Base-by-base conservation (phyloP, 2,329 filamentous ascomycete genomes). In the Chaetomium olivaceum region DNA sequence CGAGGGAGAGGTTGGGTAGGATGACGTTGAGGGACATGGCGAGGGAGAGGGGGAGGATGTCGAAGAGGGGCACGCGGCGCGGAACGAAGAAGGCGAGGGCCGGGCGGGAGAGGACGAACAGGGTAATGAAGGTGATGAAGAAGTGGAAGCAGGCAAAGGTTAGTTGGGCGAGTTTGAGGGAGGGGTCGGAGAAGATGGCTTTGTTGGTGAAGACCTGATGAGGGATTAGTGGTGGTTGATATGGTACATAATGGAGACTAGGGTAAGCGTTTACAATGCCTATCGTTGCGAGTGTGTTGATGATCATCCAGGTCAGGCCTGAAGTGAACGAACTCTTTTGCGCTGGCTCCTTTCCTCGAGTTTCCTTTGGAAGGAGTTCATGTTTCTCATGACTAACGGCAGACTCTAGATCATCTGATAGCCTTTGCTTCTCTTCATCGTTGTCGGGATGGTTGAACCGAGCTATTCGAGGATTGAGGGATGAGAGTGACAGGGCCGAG, bases 21-120 rank as follows among this genome's bases (percentile, higher is more conserved):
- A 91, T 87, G 73, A 91, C 87, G 75, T 90, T 90, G 66, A 88
- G 80, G 60, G 85, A 83, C 88, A 91, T 90, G 72, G 87, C 84
- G 33, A 88, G 72, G 2, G 87, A 85, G n/a, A 91, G 80, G 3
- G 88, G 89, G 21, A 89, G 77, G 63, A 91, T 84, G 43, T 85
- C 81, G 65, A 79, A 77, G 58, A 88, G 76, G 36, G 83, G 77
- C 48, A 84, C 83, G 58, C 83, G 81, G 50, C 85, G 83, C 1
- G 87, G 84, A 19, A 77, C 76, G 74, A 91, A 91, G 74, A 87
- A 82, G 67, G 78, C 80, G 69, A 89, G 82, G 31, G 74, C 75
- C n/a, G 83, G 84, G 1, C 83, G 81, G 25, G 88, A 89, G 66
- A 89, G 80, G 52, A 83, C 75, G 74, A 81, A 87, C n/a, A 91